Conservation (phyloP, 495 filamentous ascomycete genomes). For the Amniculicola lignicola region DNA sequence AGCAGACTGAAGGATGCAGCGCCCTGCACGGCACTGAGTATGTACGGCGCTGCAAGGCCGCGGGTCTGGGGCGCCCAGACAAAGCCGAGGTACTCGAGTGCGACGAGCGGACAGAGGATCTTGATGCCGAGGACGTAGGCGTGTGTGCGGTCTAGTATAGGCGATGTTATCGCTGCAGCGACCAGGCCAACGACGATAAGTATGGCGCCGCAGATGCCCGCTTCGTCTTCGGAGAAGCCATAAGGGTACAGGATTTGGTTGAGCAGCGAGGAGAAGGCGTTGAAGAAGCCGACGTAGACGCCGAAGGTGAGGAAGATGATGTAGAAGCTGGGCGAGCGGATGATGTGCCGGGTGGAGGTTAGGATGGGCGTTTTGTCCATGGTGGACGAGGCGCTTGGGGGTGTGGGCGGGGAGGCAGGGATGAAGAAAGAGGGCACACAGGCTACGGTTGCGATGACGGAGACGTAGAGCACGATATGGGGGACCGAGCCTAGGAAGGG, state of each 20-base stretch:
- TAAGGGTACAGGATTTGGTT: slow-evolving; percentile 88
- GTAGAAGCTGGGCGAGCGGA: slow-evolving; percentile 63
- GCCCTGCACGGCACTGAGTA: slow-evolving; percentile 66
- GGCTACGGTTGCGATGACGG: slow-evolving; percentile 74
- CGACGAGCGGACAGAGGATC: slow-evolving; percentile 71
- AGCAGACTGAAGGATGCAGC: slow-evolving; percentile 76
- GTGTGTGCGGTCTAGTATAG: slow-evolving; percentile 81
- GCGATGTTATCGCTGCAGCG: slow-evolving; percentile 67
- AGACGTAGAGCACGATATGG: slow-evolving; percentile 79
- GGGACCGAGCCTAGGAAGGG: slow-evolving; percentile 74
- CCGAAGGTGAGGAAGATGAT: slow-evolving; percentile 72
- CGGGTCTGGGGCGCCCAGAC: slow-evolving; percentile 75
- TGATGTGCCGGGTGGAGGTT: slow-evolving; percentile 35
- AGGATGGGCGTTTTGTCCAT: slow-evolving; percentile 55
- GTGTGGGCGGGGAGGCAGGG: slow-evolving; percentile 71
- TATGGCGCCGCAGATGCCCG: slow-evolving; percentile 83
- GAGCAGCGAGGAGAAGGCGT: slow-evolving; percentile 80
- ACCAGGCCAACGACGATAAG: slow-evolving; percentile 90
- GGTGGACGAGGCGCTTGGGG: slow-evolving; percentile 50
- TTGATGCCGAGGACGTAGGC: slow-evolving; percentile 73
- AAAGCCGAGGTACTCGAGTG: slow-evolving; percentile 66
- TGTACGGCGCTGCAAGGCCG: slow-evolving; percentile 66
- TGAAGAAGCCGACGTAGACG: slow-evolving; percentile 90
- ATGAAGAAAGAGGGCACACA: slow-evolving; percentile 82
- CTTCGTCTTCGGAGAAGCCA: slow-evolving; percentile 72